These are phyloP conservation scores for Hortaea werneckii DNA, from an alignment of 2,329 filamentous ascomycete genomes.

Conservation along the genomic window DNA sequence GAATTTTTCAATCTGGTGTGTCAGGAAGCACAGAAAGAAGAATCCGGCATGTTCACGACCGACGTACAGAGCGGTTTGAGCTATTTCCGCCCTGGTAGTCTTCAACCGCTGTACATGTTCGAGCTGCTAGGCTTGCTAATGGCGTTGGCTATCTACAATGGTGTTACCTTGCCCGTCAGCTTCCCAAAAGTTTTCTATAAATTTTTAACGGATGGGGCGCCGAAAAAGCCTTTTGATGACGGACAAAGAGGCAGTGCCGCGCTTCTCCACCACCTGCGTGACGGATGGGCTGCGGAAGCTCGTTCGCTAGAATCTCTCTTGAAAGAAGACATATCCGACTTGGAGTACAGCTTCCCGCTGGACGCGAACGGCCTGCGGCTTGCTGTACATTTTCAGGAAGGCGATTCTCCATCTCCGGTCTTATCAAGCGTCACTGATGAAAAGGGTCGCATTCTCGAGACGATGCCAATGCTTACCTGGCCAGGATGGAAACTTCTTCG, in stretches of 20 bases:
- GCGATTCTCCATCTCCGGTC: not conserved
- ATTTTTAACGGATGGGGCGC: constrained; percentile 52
- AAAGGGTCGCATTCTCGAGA: not conserved
- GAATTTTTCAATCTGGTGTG: constrained; percentile 91
- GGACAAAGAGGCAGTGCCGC: no score
- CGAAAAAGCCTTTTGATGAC: constrained; percentile 40
- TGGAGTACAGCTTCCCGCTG: constrained; percentile 79
- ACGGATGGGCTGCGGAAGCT: constrained; percentile 77
- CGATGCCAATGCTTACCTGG: constrained; percentile 31
- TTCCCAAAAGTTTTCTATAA: constrained; percentile 80
- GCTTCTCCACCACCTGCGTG: constrained; percentile 62
- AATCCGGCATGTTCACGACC: constrained; percentile 69
- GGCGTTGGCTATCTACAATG: constrained; percentile 89
- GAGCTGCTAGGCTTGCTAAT: constrained; percentile 79
- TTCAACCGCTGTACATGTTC: constrained; percentile 80
- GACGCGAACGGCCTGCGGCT: constrained; percentile 45
- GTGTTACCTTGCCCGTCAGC: constrained; percentile 78
- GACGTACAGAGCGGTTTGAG: constrained; percentile 67
- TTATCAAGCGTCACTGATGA: not conserved
- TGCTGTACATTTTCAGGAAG: not conserved
- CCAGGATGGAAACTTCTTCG: constrained; percentile 43
- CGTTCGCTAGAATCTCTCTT: constrained; percentile 64
- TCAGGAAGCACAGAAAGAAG: constrained; percentile 65
- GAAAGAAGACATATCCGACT: constrained; percentile 64
- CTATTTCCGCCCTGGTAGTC: constrained; percentile 77